phyloP scores from a whole-genome alignment of 768 basidiomycete species.

The Suillus ampliporus region DNA sequence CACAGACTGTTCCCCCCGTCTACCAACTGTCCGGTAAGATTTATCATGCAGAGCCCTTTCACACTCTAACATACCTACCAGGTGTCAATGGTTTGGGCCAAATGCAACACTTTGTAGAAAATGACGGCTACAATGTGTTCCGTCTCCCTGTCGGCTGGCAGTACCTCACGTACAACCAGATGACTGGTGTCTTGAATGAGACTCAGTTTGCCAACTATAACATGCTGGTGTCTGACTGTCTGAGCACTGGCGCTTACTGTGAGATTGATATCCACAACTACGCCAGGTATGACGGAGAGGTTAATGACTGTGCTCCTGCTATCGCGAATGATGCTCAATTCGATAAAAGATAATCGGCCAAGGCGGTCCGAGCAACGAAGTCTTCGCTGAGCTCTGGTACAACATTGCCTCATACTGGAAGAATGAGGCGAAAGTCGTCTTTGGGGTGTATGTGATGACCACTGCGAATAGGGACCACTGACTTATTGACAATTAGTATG shows the following conservation, averaged over 20 bases:
- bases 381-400: conserved; percentile 60
- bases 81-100: conserved; percentile 44
- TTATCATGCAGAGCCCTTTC: not conserved
- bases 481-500: conserved; percentile 45
- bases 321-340: not conserved
- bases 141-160: conserved; percentile 70
- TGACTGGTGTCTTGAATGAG: conserved; percentile 47
- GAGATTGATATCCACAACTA: conserved; percentile 69
- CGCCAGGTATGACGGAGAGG: conserved; percentile 57
- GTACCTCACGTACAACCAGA: conserved; percentile 46
- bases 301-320: conserved; percentile 18
- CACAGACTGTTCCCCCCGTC: conserved; percentile 50
- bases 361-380: conserved; percentile 60
- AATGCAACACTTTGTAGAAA: conserved; percentile 62
- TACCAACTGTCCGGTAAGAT: conserved; percentile 47
- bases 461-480: not conserved
- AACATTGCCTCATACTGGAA: conserved; percentile 57
- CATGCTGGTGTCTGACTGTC: conserved; percentile 45
- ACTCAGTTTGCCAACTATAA: conserved; percentile 56
- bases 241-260: conserved; percentile 55
- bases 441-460: conserved; percentile 48
- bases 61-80: conserved; percentile 3
- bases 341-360: conserved; percentile 59
- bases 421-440: conserved; percentile 46
- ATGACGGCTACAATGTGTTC: conserved; percentile 62